Evolutionary conservation across 2,329 filamentous ascomycete genomes (phyloP).

Genomic region (Penicillium carneum): DNA sequence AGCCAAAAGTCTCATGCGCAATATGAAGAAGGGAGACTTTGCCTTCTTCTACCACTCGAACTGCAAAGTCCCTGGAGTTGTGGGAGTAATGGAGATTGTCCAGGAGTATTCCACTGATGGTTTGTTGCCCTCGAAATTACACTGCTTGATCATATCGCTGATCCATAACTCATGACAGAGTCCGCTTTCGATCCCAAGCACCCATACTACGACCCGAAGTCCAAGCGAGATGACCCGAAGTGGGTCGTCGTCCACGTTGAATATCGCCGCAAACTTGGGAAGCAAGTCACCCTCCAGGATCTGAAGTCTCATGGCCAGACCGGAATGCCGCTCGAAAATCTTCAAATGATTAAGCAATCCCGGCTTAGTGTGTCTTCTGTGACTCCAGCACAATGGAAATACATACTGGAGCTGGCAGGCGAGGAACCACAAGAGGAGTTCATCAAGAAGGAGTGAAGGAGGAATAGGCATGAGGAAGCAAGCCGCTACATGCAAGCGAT

Average conservation of each 20-base stretch:
- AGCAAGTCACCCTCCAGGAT: constrained; percentile 73
- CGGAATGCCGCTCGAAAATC: constrained; percentile 67
- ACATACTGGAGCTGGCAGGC: constrained; percentile 54
- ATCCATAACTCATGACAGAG: constrained; percentile 53
- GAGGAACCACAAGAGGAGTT: constrained; percentile 38
- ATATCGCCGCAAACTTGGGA: constrained; percentile 81
- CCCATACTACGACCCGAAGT: constrained; percentile 84
- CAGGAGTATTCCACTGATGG: constrained; percentile 81
- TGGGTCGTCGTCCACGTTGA: constrained; percentile 91
- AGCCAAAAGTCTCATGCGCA: constrained; percentile 86
- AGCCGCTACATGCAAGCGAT: constrained; percentile 4
- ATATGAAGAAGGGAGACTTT: constrained; percentile 89
- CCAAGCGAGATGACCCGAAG: constrained; percentile 71
- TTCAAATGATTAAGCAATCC: constrained; percentile 85
- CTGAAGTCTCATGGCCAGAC: constrained; percentile 70
- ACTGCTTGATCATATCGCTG: constrained; percentile 16
- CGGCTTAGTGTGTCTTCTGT: constrained; percentile 75
- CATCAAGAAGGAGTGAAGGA: constrained; percentile 17
- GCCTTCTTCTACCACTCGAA: constrained; percentile 98
- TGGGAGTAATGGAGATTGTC: constrained; percentile 87
- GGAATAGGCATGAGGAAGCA: constrained; percentile 2
- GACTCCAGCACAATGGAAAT: constrained; percentile 57
- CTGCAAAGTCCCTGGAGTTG: constrained; percentile 86
- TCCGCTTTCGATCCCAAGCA: constrained; percentile 73
- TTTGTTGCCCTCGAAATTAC: constrained; percentile 54